Base-by-base conservation (phyloP, 768 basidiomycete genomes). In the Tulasnella sp. region DNA sequence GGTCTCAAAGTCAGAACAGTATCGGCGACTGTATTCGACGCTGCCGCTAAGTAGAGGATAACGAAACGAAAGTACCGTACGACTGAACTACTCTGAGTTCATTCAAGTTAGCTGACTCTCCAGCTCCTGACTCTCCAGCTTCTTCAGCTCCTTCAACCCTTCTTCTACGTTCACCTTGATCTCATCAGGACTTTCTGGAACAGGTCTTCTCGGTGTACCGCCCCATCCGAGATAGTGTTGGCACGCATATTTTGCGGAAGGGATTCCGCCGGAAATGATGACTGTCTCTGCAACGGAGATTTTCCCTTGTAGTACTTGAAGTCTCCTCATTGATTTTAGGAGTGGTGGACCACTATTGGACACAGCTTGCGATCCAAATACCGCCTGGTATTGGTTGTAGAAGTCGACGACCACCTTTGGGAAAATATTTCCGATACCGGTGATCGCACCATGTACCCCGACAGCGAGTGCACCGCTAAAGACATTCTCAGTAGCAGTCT, bases 231-330 rank as follows among this genome's bases (percentile, higher is more conserved):
- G 73, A 64, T 71, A 75, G 19, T 73, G 39, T 39, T 71, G 44
- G 22, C 65, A 68, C 17, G 75, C 75, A 39, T 71, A 75, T 59
- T 76, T 76, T n/a, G 68, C 59, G n/a, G 67, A n/a, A 7, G 75
- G 75, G 36, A 76, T 76, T n/a, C 75, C 75, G 32, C 69, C 73
- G 2, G 26, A 19, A 9, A 76, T 40, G 16, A 76, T 59, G 16
- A 72, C 59, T 69, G 75, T 69, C 62, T 76, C 75, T 6, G 67
- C 75, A 4, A 65, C 39, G 17, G 73, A 64, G 19, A 76, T 16
- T 17, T 44, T 22, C 29, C 75, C 75, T 67, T 76, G 75, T 5
- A 76, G 63, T 29, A 71, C 44, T 16, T 41, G 44, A 36, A 65
- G 35, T 19, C 36, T 65, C 19, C 11, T 40, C 26, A 65, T 36